A percentile compares a stretch with the other conserved stretches of the same genome.
Evolutionary conservation across 2,329 filamentous ascomycete species (phyloP).

Genomic region (Ophiobolus disseminans): DNA sequence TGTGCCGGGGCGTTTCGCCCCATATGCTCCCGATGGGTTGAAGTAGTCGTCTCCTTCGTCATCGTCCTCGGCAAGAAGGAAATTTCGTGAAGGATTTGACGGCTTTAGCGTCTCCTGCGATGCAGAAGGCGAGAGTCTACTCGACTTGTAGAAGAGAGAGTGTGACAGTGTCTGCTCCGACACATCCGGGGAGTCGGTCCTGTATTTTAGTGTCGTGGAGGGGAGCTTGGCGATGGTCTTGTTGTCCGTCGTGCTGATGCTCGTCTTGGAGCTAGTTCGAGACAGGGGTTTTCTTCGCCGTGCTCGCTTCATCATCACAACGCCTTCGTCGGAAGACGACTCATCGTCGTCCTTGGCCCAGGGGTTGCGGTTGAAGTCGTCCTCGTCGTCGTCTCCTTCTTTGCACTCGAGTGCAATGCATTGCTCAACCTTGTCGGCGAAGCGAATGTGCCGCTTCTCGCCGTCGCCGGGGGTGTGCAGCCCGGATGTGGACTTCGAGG

Average conservation of each 20-base stretch:
- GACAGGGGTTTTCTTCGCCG: constrained; percentile 56
- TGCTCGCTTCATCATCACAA: constrained; percentile 81
- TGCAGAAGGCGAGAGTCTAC: constrained; percentile 71
- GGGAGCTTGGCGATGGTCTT: constrained; percentile 89
- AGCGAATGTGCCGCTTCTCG: constrained; percentile 87
- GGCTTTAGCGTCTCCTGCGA: constrained; percentile 84
- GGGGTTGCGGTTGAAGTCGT: constrained; percentile 52
- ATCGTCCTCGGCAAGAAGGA: constrained; percentile 68
- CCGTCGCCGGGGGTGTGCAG: constrained; percentile 66
- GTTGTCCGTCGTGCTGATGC: constrained; percentile 66
- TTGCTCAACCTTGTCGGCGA: constrained; percentile 94
- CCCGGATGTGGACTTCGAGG: constrained; percentile 75
- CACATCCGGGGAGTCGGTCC: constrained; percentile 75
- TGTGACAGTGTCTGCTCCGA: constrained; percentile 59
- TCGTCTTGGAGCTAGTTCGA: constrained; percentile 63
- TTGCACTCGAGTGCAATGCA: constrained; percentile 93
- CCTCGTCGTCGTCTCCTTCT: constrained; percentile 72
- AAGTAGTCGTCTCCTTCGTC: constrained; percentile 54
- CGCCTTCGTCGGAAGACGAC: constrained; percentile 72
- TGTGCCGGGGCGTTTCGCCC: constrained; percentile 43
- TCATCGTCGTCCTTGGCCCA: constrained; percentile 55
- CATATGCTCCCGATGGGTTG: constrained; percentile 50
- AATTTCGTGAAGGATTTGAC: constrained; percentile 69
- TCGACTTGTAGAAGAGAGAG: constrained; percentile 54
- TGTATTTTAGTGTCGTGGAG: constrained; percentile 85